A percentile compares a stretch with the other conserved stretches of the same genome.
phyloP scores from a whole-genome alignment of 1,284 basidiomycete species.

The Peniophora sp. region DNA sequence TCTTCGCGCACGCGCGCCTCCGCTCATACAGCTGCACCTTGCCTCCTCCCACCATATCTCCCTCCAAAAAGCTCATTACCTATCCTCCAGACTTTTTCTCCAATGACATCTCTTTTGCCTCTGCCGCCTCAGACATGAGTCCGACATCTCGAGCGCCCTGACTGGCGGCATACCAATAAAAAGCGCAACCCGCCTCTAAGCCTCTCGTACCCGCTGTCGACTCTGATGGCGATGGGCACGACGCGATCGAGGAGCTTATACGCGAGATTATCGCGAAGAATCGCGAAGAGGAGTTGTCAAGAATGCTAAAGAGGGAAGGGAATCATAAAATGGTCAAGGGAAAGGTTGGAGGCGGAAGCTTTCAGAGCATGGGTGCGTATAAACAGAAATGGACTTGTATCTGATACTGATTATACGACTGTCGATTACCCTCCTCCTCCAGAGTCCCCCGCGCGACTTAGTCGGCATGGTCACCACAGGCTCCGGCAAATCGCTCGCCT shows the following conservation, averaged over 20 bases:
- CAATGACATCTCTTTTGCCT: slow-evolving; percentile 3
- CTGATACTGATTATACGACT: slow-evolving; percentile 35
- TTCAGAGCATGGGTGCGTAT: slow-evolving; percentile 78
- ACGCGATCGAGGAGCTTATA: slow-evolving; percentile 54
- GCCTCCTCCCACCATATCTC: background rate
- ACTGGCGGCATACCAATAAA: slow-evolving; percentile 22
- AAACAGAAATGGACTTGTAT: slow-evolving; percentile 1
- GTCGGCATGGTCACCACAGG: slow-evolving; percentile 99
- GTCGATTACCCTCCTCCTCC: slow-evolving; percentile 80
- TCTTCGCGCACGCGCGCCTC: too few relatives aligned
- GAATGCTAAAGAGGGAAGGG: slow-evolving; percentile 55
- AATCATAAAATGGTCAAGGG: slow-evolving; percentile 60
- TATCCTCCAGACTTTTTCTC: background rate
- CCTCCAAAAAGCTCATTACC: slow-evolving; percentile 3
- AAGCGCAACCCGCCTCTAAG: slow-evolving; percentile 15
- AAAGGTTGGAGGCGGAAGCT: slow-evolving; percentile 77
- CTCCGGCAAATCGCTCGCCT: slow-evolving; percentile 96
- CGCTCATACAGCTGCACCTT: too few relatives aligned
- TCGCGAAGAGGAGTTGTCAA: slow-evolving; percentile 60
- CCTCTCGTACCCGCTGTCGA: background rate
- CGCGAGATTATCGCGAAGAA: slow-evolving; percentile 58
- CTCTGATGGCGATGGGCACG: slow-evolving; percentile 33
- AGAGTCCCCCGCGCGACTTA: slow-evolving; percentile 85
- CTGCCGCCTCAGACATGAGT: slow-evolving; percentile 21
- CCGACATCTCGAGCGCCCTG: slow-evolving; percentile 41